Evolutionary conservation across 1,284 basidiomycete genomes (phyloP).

Genomic region (Cystobasidium slooffiae): DNA sequence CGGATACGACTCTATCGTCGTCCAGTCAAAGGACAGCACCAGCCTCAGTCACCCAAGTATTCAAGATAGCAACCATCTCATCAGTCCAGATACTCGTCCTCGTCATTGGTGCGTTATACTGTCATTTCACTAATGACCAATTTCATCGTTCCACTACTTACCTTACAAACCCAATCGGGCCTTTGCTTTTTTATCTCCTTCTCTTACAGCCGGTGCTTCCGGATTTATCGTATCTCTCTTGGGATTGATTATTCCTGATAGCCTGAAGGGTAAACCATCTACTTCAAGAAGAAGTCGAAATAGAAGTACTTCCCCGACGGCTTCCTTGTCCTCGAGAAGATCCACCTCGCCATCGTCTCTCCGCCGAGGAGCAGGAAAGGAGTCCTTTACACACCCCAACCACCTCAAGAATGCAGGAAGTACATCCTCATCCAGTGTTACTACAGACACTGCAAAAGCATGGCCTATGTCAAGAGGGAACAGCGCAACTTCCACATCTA

Average conservation of each 20-base stretch:
- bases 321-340: not conserved
- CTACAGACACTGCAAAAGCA: not conserved
- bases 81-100: conserved; percentile 29
- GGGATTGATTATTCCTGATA: conserved; percentile 24
- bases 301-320: not conserved
- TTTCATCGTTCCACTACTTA: not conserved
- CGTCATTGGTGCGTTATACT: conserved; percentile 26
- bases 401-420: no score
- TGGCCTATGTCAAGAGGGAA: conserved; percentile 7
- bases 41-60: not conserved
- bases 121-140: not conserved
- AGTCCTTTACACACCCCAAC: no score
- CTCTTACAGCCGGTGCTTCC: conserved; percentile 31
- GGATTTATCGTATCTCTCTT: conserved; percentile 35
- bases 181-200: not conserved
- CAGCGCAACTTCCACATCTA: conserved; percentile 2
- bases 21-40: no score
- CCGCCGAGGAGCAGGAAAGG: not conserved
- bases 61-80: conserved; percentile 5
- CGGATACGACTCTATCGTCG: no score
- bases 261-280: not conserved
- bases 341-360: not conserved
- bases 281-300: not conserved
- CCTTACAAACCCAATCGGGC: not conserved
- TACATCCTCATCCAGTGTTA: not conserved